Conservation (phyloP, 1,139 yeast genomes). For the Zhuliangozyma parablackwelliae region DNA sequence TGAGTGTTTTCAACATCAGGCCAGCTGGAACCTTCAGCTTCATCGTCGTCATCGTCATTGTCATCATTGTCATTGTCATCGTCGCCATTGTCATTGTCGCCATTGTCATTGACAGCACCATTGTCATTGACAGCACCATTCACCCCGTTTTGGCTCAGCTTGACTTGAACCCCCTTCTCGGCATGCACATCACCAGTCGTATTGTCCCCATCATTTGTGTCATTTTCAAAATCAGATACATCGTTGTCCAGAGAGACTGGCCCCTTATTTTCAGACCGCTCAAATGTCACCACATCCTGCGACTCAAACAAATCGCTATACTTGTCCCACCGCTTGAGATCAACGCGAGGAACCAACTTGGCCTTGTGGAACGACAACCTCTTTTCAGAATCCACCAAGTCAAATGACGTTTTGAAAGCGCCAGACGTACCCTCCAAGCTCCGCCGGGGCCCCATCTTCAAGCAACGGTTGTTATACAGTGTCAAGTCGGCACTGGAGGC, state of each 20-base stretch:
- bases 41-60: slow-evolving; percentile 10
- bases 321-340: slow-evolving; percentile 18
- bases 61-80: slow-evolving; percentile 9
- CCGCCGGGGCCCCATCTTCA: too few relatives aligned
- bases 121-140: slow-evolving; percentile 4
- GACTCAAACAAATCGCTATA: slow-evolving; percentile 11
- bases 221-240: too few relatives aligned
- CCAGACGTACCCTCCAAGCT: slow-evolving; percentile 6
- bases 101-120: slow-evolving; percentile 9
- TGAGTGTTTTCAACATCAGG: slow-evolving; percentile 3
- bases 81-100: slow-evolving; percentile 8
- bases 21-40: slow-evolving; percentile 4
- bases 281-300: too few relatives aligned
- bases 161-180: background rate
- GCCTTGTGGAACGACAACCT: slow-evolving; percentile 3
- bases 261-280: too few relatives aligned
- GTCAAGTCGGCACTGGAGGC: too few relatives aligned
- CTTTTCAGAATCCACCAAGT: slow-evolving; percentile 20
- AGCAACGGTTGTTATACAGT: too few relatives aligned
- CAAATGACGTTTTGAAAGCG: slow-evolving; percentile 26
- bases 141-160: slow-evolving; percentile 3
- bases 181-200: too few relatives aligned
- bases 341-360: slow-evolving; percentile 12
- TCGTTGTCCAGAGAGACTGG: too few relatives aligned
- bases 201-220: too few relatives aligned